A percentile compares a stretch with the other conserved stretches of the same genome.
Evolutionary conservation across 2,329 filamentous ascomycete genomes (phyloP).

Genomic region (Fusarium sambucinum): DNA sequence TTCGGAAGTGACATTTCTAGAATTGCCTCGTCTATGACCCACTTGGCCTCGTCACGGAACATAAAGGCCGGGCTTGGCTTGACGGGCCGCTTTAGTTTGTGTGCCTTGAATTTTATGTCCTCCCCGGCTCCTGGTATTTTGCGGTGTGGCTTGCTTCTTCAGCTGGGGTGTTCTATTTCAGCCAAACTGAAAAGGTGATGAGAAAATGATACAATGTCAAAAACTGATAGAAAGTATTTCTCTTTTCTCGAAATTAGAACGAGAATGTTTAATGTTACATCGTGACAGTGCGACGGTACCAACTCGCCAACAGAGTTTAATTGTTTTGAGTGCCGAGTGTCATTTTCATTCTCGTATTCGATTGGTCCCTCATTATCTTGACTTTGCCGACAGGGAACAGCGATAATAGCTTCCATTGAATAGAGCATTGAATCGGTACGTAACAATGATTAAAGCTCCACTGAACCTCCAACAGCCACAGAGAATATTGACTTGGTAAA

Average conservation of each 20-base stretch:
- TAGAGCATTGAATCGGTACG: background rate
- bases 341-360: slow-evolving; percentile 5
- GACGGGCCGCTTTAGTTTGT: slow-evolving; percentile 20
- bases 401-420: background rate
- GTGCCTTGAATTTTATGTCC: background rate
- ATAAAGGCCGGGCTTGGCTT: background rate
- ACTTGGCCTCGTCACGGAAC: background rate
- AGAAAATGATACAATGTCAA: background rate
- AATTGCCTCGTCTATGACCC: background rate
- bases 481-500: background rate
- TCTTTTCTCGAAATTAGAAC: background rate
- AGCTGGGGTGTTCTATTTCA: background rate
- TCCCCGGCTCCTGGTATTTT: too few relatives aligned
- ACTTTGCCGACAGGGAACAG: background rate
- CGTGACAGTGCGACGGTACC: background rate
- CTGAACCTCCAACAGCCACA: background rate
- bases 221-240: background rate
- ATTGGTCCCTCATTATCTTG: background rate
- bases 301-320: background rate
- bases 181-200: background rate
- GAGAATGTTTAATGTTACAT: background rate
- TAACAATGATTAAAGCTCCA: background rate
- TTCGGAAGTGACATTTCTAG: background rate
- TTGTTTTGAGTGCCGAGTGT: slow-evolving; percentile 3
- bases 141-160: slow-evolving; percentile 5